phyloP scores from a whole-genome alignment of 371 early-diverging fungal species.

The Rhizopus stolonifer region DNA sequence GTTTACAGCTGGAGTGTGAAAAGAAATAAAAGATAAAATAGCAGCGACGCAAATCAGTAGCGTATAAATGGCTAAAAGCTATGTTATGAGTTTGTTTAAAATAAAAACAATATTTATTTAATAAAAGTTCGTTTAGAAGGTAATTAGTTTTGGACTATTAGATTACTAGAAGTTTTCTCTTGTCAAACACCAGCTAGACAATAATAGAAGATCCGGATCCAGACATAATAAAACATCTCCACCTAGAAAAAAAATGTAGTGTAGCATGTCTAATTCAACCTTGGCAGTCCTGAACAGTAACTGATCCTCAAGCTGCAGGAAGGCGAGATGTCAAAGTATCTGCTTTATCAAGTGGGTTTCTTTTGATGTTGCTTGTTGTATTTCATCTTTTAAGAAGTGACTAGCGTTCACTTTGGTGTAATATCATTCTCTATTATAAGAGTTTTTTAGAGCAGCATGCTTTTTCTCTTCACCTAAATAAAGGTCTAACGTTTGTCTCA shows the following conservation, averaged over 20 bases:
- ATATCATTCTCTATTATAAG: too few species aligned
- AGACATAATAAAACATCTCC: conserved; percentile 12
- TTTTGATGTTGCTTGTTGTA: too few species aligned
- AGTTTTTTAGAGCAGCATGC: too few species aligned
- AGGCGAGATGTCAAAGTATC: too few species aligned
- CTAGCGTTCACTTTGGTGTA: too few species aligned
- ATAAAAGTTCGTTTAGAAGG: conserved; percentile 7
- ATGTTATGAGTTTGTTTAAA: too few species aligned
- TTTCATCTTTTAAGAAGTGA: too few species aligned
- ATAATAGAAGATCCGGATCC: conserved; percentile 8
- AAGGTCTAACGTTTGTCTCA: too few species aligned
- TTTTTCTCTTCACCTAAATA: too few species aligned
- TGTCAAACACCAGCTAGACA: conserved; percentile 8
- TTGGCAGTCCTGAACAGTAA: too few species aligned
- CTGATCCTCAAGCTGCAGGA: too few species aligned
- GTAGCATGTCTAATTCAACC: conserved; percentile 9
- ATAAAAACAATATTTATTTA: conserved; percentile 5
- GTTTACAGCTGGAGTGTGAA: conserved; percentile 6
- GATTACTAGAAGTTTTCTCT: conserved; percentile 7
- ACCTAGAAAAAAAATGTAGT: conserved; percentile 9
- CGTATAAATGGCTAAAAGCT: conserved; percentile 6
- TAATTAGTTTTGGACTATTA: conserved; percentile 4
- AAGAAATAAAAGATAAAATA: conserved; percentile 8
- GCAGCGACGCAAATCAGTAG: conserved; percentile 1
- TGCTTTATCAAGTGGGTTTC: too few species aligned